phyloP scores from a whole-genome alignment of 1,284 basidiomycete genomes.

The Pascua guehoae region DNA sequence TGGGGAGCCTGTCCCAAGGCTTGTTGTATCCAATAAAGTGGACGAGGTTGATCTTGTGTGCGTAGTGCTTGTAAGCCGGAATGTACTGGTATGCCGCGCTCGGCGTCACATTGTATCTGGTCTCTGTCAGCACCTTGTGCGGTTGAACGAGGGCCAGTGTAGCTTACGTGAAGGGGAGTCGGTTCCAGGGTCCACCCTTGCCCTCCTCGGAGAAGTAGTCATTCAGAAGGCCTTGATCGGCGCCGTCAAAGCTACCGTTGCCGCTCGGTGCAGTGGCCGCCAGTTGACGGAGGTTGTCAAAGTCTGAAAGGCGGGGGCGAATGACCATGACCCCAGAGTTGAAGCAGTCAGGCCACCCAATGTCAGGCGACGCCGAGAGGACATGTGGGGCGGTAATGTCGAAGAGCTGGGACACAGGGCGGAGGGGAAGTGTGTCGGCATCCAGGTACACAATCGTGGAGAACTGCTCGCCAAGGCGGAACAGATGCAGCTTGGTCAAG shows the following conservation, averaged over 20 bases:
- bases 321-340: slow-evolving; percentile 93
- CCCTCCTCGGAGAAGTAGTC: slow-evolving; percentile 66
- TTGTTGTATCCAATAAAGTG: slow-evolving; percentile 95
- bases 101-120: slow-evolving; percentile 87
- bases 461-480: slow-evolving; percentile 76
- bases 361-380: slow-evolving; percentile 83
- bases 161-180: slow-evolving; percentile 73
- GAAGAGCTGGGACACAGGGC: slow-evolving; percentile 85
- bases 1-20: slow-evolving; percentile 76
- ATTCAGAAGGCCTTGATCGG: slow-evolving; percentile 92
- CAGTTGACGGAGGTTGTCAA: slow-evolving; percentile 62
- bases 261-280: slow-evolving; percentile 16
- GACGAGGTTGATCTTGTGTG: slow-evolving; percentile 77
- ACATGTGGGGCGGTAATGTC: slow-evolving; percentile 50
- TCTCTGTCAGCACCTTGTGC: background rate
- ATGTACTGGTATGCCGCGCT: slow-evolving; percentile 98
- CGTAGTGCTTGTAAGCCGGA: slow-evolving; percentile 90
- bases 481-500: slow-evolving; percentile 92
- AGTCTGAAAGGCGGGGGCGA: slow-evolving; percentile 75
- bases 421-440: slow-evolving; percentile 88
- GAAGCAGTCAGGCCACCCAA: slow-evolving; percentile 98
- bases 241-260: slow-evolving; percentile 92
- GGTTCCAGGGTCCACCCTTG: slow-evolving; percentile 77
- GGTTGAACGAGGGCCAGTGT: background rate
- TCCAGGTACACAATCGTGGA: slow-evolving; percentile 90